These are phyloP conservation scores for Fusarium solani-melongenae DNA, from an alignment of 2,329 filamentous ascomycete species.

Conservation along the genomic window DNA sequence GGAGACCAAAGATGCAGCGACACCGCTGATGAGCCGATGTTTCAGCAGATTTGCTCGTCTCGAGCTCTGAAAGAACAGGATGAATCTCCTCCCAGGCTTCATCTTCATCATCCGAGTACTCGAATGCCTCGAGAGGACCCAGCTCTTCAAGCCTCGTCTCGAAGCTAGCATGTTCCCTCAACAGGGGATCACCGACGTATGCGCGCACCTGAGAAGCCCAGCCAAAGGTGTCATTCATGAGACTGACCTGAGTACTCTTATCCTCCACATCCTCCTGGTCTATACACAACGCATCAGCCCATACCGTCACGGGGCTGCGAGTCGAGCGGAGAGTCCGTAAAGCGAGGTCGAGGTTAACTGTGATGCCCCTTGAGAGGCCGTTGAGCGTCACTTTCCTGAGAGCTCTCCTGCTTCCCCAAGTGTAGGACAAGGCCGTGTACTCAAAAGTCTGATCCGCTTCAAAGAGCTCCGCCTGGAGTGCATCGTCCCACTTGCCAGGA, in stretches of 20 bases:
- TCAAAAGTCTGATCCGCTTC: slow-evolving; percentile 18
- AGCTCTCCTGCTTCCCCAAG: slow-evolving; percentile 39
- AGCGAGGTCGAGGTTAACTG: slow-evolving; percentile 43
- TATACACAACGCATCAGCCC: slow-evolving; percentile 44
- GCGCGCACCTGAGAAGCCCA: slow-evolving; percentile 32
- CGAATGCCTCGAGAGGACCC: slow-evolving; percentile 5
- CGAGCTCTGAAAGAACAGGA: slow-evolving; percentile 6
- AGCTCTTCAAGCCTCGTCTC: slow-evolving; percentile 9
- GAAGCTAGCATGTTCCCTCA: slow-evolving; percentile 5
- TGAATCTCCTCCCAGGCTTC: slow-evolving; percentile 13
- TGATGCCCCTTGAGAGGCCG: slow-evolving; percentile 31
- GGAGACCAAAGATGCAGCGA: slow-evolving; percentile 19
- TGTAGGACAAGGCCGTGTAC: slow-evolving; percentile 45
- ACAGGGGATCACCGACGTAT: slow-evolving; percentile 24
- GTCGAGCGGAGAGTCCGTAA: slow-evolving; percentile 39
- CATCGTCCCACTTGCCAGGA: slow-evolving; percentile 27
- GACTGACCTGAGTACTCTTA: slow-evolving; percentile 38
- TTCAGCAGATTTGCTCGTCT: neutral
- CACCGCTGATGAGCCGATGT: slow-evolving; percentile 19
- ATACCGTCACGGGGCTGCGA: slow-evolving; percentile 23
- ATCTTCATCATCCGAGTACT: slow-evolving; percentile 5
- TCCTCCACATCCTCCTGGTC: slow-evolving; percentile 38
- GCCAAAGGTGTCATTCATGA: slow-evolving; percentile 39
- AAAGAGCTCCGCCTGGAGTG: slow-evolving; percentile 22
- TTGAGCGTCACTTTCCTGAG: slow-evolving; percentile 37